Base-by-base conservation (phyloP, 768 basidiomycete species). In the Calocybe cyanea region DNA sequence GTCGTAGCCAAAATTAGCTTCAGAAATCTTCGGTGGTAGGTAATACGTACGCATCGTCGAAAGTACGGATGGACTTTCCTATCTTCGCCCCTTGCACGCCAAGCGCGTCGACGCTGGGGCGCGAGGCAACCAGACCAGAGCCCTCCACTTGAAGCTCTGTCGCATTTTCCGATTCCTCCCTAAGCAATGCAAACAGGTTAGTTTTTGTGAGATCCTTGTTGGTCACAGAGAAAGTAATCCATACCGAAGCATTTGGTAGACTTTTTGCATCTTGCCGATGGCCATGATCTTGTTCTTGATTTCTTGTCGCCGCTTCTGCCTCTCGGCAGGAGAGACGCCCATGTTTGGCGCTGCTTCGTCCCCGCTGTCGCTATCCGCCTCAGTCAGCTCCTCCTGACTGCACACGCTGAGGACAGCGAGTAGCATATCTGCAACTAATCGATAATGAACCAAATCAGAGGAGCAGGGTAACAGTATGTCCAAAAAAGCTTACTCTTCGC, bases 201-300 rank as follows among this genome's bases (percentile, higher is more conserved):
- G 19, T 49, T 34, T 18, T 36, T 14, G 48, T 41, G 17, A 9
- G 11, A 7, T 34, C 24, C n/a, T 25, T 21, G 34, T 28, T 6
- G 23, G 20, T 19, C 40, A 38, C 3, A 40, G 56, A 17, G 41
- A 15, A 36, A 28, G 32, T 10, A 14, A 43, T 38, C 61, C 84
- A 57, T 49, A 92, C 90, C 92, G 84, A 24, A 97, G 73, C 41
- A 94, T 73, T 43, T 90, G 83, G 73, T 94, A 95, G 37, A 96
- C 84, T 28, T 84, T 71, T 48, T 92, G 89, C 88, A 97, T 89
- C 61, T 81, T 75, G 20, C 93, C 94, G 47, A 97, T 91, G 0
- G 89, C 91, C 53, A 92, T 67, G 54, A 96, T 95, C 76, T 96
- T 96, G 65, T 83, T 91, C 75, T 87, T 92, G 70, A 97, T 94